phyloP scores from a whole-genome alignment of 78 protist genomes.

The Emiliania huxleyi region DNA sequence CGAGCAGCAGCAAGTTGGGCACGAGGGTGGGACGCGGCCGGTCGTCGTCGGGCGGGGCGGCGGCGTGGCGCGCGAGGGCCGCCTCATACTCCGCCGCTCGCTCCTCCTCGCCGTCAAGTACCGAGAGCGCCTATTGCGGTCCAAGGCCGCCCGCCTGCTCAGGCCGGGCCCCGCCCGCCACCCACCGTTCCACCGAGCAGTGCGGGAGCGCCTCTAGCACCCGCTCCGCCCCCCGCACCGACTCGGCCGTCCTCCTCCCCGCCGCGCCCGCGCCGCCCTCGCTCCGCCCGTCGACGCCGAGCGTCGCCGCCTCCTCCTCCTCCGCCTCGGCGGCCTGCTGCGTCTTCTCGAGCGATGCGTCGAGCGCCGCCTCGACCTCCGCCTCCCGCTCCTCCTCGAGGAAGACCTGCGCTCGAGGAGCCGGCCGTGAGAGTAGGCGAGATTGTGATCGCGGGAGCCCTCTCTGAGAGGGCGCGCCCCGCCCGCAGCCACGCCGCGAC shows the following conservation, averaged over 20 bases:
- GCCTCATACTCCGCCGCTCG: constrained; percentile 15
- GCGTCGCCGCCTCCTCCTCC: neutral
- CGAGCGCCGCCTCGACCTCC: constrained; percentile 58
- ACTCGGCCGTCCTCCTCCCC: constrained; percentile 46
- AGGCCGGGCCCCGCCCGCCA: too few relatives aligned
- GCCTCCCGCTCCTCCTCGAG: constrained; percentile 75
- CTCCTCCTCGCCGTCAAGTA: neutral
- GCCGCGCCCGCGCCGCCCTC: constrained; percentile 53
- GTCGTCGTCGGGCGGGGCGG: neutral
- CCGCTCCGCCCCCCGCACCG: constrained; percentile 68
- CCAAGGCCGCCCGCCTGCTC: too few relatives aligned
- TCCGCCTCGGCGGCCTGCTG: constrained; percentile 15
- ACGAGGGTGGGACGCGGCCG: neutral
- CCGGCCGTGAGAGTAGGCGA: too few relatives aligned
- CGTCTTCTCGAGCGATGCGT: neutral
- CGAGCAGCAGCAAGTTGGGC: neutral
- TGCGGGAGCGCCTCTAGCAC: constrained; percentile 77
- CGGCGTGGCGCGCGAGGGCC: neutral
- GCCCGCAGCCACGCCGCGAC: too few relatives aligned
- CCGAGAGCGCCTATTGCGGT: neutral
- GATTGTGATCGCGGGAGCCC: too few relatives aligned
- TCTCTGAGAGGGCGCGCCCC: too few relatives aligned
- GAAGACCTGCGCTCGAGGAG: too few relatives aligned
- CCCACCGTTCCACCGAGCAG: too few relatives aligned
- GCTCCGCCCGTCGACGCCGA: neutral